phyloP scores from a whole-genome alignment of 2,329 filamentous ascomycete species.

The Pseudogymnoascus sp. region DNA sequence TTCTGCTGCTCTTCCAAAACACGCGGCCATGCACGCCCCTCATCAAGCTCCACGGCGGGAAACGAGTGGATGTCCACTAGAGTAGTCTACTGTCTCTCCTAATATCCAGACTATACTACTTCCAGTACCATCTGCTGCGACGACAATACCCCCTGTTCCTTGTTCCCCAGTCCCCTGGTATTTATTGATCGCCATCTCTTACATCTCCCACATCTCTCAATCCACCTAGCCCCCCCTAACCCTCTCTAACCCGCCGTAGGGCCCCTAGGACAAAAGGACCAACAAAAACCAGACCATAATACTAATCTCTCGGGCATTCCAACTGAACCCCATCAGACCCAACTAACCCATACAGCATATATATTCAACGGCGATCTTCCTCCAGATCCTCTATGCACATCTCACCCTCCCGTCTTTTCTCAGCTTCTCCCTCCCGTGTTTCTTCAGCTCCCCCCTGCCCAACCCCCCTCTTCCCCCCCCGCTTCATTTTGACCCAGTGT shows the following conservation, averaged over 20 bases:
- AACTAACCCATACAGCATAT: background rate
- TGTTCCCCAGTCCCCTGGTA: slow-evolving; percentile 3
- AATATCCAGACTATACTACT: background rate
- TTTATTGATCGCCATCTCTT: background rate
- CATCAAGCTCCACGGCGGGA: background rate
- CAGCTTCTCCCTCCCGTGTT: background rate
- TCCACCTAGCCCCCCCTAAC: background rate
- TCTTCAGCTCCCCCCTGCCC: background rate
- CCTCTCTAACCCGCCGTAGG: no score
- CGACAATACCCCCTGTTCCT: background rate
- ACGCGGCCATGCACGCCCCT: background rate
- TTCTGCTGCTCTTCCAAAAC: background rate
- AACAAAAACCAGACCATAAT: background rate
- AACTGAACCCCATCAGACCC: background rate
- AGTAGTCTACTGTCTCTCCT: background rate
- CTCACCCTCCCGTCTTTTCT: background rate
- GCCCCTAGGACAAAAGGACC: background rate
- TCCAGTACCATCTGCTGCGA: background rate
- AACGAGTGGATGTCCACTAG: background rate
- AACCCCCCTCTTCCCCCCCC: background rate
- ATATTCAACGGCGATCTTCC: background rate
- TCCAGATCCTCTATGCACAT: background rate
- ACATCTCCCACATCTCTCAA: background rate
- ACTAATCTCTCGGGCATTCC: background rate
- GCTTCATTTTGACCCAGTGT: background rate